Evolutionary conservation across 495 filamentous ascomycete species (phyloP), one percentile per base, ranked within the genome.

Genomic region (Aspergillus heteromorphus): DNA sequence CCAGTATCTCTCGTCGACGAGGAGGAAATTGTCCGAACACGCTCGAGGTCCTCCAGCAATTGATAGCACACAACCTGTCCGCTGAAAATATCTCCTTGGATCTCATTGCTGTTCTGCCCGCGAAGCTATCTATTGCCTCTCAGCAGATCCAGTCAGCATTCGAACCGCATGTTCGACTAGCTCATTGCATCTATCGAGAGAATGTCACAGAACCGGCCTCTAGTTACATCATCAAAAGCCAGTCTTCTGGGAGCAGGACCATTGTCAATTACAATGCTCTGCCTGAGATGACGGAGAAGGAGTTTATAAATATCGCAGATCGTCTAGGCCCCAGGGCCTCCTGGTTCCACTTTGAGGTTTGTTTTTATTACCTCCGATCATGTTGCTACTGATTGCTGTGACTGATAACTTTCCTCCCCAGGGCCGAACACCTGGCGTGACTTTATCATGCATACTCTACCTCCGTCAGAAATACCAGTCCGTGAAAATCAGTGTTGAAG

Each of bases 301-400:
- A 88, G 63, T 86, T 88, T 55, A 42, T 51, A 20, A 29, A 30
- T 14, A 59, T 67, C 29, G 71, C 65, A 20, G 52, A 71, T 45
- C 54, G 59, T 17, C 36, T 77, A 43, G 59, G 62, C 0, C 51
- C 56, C 4, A 34, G 54, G 2, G 57, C 63, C n/a, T 64, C 62
- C n/a, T 87, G 83, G 83, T 88, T 81, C 71, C 86, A 90, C 73
- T 90, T 90, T 58, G 86, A 89, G 76, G 86, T 86, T 68, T 45
- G 77, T 62, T n/a, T 5, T 38, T 38, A n/a, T 5, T 19, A 17
- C 19, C 52, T 47, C 14, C 48, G 8, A 19, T 13, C 11, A 19
- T n/a, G 42, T 34, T 45, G n/a, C 14, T 45, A 53, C 34, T 23
- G 6, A 36, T 52, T 17, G 29, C 6, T 25, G 5, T 31, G 10